Base-by-base conservation (phyloP, 345 rosid genomes). In the Rhizophora apiculata region DNA sequence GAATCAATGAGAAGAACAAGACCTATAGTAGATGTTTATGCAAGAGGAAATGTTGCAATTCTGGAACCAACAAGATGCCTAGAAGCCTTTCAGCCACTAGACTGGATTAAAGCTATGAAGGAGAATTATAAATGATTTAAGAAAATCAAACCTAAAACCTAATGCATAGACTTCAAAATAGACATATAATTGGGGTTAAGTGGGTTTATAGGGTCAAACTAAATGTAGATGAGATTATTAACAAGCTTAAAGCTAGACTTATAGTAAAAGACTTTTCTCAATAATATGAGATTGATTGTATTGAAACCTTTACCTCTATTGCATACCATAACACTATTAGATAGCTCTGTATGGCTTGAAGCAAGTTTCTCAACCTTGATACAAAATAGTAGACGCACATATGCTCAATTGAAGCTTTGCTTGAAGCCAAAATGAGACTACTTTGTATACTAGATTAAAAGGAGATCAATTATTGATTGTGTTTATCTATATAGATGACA, bases 1-100 rank as follows among this genome's bases (percentile, higher is more conserved):
- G 11, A 19, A 19, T 7, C 0, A 53, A 4, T n/a, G 9, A 53
- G 26, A 53, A 26, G 57, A 5, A 7, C 6, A 19, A n/a, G 8
- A 21, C 18, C 13, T 0, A 4, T n/a, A 19, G 57, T 2, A 6
- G 26, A 53, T 0, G 6, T 53, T 9, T 53, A 53, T 53, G n/a
- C 3, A 9, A 20, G 10, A 6, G 0, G 8, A 1, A 53, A n/a
- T 22, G 1, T 53, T 6, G 0, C 3, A 1, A 6, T 53, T 0
- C 10, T 19, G 3, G 26, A n/a, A 18, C 20, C 10, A 20, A 54
- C 2, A 54, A 6, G 13, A 4, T 54, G 6, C 6, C 2, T 7
- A 15, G 6, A 54, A 21, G 9, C 0, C 11, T n/a, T 0, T 0
- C 5, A 31, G 16, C 0, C 6, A 31, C 1, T 0, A 13, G 4